Evolutionary conservation across 1,139 yeast species (phyloP).

Genomic region (Wickerhamiella pararugosa): DNA sequence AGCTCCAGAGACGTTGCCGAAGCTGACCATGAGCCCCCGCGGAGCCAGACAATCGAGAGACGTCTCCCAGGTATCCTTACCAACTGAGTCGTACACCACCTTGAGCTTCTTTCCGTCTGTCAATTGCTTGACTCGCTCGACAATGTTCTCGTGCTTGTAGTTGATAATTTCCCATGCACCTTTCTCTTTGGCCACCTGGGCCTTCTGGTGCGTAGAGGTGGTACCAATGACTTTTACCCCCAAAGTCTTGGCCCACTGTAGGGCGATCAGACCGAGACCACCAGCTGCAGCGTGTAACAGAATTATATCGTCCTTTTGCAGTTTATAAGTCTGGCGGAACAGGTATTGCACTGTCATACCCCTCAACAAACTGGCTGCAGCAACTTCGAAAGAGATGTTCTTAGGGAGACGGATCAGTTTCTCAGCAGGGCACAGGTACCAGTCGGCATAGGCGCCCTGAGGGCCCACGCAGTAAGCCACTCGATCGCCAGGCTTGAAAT

Average conservation of each 20-base stretch:
- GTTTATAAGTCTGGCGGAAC: conserved; percentile 46
- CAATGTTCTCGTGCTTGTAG: conserved; percentile 42
- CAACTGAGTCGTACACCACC: conserved; percentile 68
- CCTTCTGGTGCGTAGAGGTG: conserved; percentile 53
- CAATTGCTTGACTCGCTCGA: conserved; percentile 42
- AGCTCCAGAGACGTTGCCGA: conserved; percentile 79
- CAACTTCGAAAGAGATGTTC: conserved; percentile 33
- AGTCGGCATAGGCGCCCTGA: conserved; percentile 50
- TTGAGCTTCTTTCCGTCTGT: conserved; percentile 60
- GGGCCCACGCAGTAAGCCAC: conserved; percentile 38
- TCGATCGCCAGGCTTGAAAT: conserved; percentile 53
- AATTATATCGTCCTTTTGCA: conserved; percentile 51
- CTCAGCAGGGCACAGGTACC: conserved; percentile 33
- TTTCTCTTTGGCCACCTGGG: conserved; percentile 35
- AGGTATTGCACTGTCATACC: conserved; percentile 71
- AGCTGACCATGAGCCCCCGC: conserved; percentile 62
- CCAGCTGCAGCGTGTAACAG: conserved; percentile 92
- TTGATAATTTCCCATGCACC: conserved; percentile 71
- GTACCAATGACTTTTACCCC: conserved; percentile 79
- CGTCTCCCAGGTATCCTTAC: conserved; percentile 64
- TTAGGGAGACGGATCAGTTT: conserved; percentile 36
- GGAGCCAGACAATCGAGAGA: conserved; percentile 48
- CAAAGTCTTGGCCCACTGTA: conserved; percentile 42
- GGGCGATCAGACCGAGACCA: conserved; percentile 62
- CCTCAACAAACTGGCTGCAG: conserved; percentile 51